Evolutionary conservation across 768 basidiomycete species (phyloP), one percentile per base, ranked within the genome.

Genomic region (Termitomyces sp.): DNA sequence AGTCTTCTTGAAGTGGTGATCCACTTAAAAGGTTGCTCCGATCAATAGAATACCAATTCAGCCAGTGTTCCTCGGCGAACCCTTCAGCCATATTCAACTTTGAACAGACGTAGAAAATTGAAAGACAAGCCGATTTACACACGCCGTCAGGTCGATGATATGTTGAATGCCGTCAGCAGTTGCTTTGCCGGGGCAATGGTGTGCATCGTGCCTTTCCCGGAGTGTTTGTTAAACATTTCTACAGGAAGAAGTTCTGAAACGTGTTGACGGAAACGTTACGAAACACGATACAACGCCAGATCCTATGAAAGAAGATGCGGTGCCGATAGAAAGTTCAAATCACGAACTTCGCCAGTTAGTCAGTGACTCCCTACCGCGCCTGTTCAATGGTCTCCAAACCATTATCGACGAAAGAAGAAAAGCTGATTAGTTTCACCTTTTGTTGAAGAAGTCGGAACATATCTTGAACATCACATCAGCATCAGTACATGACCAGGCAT

Each of bases 71-170:
- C 58, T 55, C 57, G 58, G 16, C 58, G 51, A 13, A 49, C 16
- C 6, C 13, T 33, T 9, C 58, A 52, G n/a, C 53, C 53, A 5
- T 58, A 62, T 46, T 44, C 5, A 13, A 22, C 52, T 28, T 41
- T 32, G 3, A 51, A 49, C 50, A 56, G 45, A 26, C 54, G 58
- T 33, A 59, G 47, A 52, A 62, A 52, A 47, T 6, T 55, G 32
- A 62, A 56, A 45, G 61, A 62, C 33, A 61, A 58, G 43, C 60
- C 60, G 18, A 47, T 61, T 10, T 61, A 61, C 18, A 61, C 60
- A 20, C 60, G 56, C 6, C 47, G 57, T 11, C 60, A 61, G n/a
- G 60, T 61, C 43, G 56, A 61, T 24, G 56, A 61, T 35, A 61
- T 61, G 56, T 30, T 61, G 14, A 54, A 48, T 54, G 56, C 60